Evolutionary conservation across 1,139 yeast genomes (phyloP).

Genomic region (Taiozyma onychis): DNA sequence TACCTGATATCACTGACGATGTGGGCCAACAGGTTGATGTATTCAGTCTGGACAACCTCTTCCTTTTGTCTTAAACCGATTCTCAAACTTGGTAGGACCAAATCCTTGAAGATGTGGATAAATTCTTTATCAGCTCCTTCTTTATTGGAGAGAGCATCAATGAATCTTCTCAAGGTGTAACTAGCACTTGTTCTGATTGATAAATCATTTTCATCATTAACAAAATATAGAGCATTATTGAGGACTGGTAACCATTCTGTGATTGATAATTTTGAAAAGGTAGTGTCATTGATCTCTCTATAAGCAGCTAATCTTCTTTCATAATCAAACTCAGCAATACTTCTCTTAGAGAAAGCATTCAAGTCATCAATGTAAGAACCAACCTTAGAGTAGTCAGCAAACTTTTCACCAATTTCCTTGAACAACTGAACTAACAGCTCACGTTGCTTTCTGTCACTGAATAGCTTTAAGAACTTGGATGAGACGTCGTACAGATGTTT

Average conservation of each 20-base stretch:
- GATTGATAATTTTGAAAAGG: conserved; percentile 39
- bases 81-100: conserved; percentile 62
- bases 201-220: conserved; percentile 75
- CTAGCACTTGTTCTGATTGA: conserved; percentile 79
- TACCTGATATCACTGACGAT: conserved; percentile 47
- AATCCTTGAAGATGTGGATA: conserved; percentile 43
- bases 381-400: conserved; percentile 38
- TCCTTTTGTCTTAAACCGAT: conserved; percentile 59
- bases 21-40: conserved; percentile 59
- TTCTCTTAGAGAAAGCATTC: conserved; percentile 59
- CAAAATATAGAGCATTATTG: conserved; percentile 60
- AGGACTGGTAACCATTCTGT: conserved; percentile 79
- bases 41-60: conserved; percentile 69
- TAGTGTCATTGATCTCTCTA: conserved; percentile 53
- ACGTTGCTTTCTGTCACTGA: conserved; percentile 57
- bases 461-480: conserved; percentile 54
- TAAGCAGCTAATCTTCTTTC: conserved; percentile 69
- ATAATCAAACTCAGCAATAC: conserved; percentile 76
- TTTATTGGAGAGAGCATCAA: conserved; percentile 48
- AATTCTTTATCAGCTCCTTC: conserved; percentile 34
- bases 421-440: conserved; percentile 55
- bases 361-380: conserved; percentile 53
- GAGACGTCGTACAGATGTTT: conserved; percentile 48
- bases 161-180: conserved; percentile 55
- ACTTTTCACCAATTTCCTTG: conserved; percentile 49